Conservation (phyloP, 2,329 filamentous ascomycete species). For the Plenodomus tracheiphilus region DNA sequence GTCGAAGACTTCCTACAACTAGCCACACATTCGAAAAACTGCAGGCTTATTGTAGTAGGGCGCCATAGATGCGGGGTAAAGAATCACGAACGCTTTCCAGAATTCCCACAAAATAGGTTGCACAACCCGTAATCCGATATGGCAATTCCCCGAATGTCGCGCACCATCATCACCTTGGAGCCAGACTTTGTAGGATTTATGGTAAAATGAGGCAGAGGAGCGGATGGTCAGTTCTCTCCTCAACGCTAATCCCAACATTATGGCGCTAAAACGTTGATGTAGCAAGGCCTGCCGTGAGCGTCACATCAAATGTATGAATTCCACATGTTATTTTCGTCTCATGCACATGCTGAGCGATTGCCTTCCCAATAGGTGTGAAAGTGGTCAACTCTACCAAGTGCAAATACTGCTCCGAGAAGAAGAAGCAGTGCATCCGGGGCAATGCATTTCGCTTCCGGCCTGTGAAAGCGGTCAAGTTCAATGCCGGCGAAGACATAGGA, state of each 20-base stretch:
- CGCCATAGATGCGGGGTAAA: no score
- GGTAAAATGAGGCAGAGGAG: slow-evolving; percentile 32
- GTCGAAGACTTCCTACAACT: no score
- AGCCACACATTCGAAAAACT: no score
- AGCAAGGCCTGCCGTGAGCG: slow-evolving; percentile 38
- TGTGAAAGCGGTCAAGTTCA: slow-evolving; percentile 36
- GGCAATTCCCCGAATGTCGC: neutral
- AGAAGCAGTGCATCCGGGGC: slow-evolving; percentile 30
- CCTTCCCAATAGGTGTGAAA: slow-evolving; percentile 25
- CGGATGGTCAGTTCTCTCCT: slow-evolving; percentile 24
- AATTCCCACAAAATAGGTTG: no score
- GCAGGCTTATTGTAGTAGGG: no score
- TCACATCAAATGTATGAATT: slow-evolving; percentile 35
- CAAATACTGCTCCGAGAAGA: slow-evolving; percentile 36
- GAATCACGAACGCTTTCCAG: no score
- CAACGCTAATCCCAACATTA: neutral
- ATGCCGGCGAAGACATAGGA: slow-evolving; percentile 36
- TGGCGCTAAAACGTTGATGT: slow-evolving; percentile 11
- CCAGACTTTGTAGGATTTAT: no score
- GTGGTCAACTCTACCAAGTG: slow-evolving; percentile 32
- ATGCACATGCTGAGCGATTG: slow-evolving; percentile 9
- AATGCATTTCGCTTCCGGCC: slow-evolving; percentile 37
- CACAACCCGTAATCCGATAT: no score
- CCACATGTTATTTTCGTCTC: neutral
- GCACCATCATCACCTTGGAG: neutral